Conservation (phyloP, 768 basidiomycete genomes). For the Rhizopogon salebrosus region DNA sequence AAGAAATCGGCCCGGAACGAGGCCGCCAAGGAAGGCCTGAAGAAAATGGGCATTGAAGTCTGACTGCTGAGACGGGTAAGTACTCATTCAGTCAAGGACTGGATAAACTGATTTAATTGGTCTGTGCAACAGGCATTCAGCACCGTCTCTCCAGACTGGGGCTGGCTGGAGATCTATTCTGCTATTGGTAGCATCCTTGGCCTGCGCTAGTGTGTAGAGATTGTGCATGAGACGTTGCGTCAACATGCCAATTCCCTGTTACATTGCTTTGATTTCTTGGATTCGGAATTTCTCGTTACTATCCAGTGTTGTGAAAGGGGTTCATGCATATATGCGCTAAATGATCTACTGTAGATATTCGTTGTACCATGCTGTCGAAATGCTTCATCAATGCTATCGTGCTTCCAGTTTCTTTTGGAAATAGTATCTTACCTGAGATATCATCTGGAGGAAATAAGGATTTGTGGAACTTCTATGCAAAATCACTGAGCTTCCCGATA, state of each 20-base stretch:
- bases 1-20: slow-evolving; percentile 80
- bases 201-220: slow-evolving; percentile 64
- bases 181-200: slow-evolving; percentile 16
- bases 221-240: slow-evolving; percentile 35
- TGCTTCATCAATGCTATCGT: background rate
- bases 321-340: background rate
- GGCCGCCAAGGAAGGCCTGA: slow-evolving; percentile 71
- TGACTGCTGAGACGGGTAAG: slow-evolving; percentile 12
- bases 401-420: background rate
- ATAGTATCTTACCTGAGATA: background rate
- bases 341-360: slow-evolving; percentile 4
- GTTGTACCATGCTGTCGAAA: background rate
- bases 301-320: background rate
- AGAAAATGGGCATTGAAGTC: slow-evolving; percentile 51
- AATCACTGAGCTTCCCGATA: slow-evolving; percentile 42
- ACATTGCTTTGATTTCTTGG: background rate
- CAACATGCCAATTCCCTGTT: background rate
- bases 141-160: slow-evolving; percentile 55
- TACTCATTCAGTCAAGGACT: slow-evolving; percentile 18
- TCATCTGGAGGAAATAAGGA: background rate
- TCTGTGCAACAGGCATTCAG: slow-evolving; percentile 24
- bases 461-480: background rate
- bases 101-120: background rate
- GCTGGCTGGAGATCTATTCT: slow-evolving; percentile 36
- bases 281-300: background rate